phyloP scores from a whole-genome alignment of 768 basidiomycete species.

The Leccinum boreale region DNA sequence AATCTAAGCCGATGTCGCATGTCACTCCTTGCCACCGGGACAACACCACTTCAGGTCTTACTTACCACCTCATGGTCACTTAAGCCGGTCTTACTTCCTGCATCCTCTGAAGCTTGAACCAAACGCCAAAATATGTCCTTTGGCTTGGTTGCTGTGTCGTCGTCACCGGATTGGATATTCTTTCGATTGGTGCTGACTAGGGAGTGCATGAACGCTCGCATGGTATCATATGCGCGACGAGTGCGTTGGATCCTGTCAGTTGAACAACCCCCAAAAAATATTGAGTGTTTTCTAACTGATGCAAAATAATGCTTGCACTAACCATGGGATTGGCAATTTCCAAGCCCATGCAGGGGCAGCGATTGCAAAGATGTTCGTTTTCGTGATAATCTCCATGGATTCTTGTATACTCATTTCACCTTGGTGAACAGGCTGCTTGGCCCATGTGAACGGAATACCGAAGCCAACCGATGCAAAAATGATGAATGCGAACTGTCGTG shows the following conservation, averaged over 20 bases:
- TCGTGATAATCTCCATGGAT: slow-evolving; percentile 16
- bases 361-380: slow-evolving; percentile 13
- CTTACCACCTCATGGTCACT: slow-evolving; percentile 20
- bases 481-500: slow-evolving; percentile 17
- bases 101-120: slow-evolving; percentile 18
- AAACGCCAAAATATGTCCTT: slow-evolving; percentile 23
- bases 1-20: slow-evolving; percentile 33
- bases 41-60: neutral
- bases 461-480: slow-evolving; percentile 25
- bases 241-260: slow-evolving; percentile 18
- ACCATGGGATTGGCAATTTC: slow-evolving; percentile 22
- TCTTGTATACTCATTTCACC: slow-evolving; percentile 21
- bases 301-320: neutral
- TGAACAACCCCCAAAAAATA: neutral
- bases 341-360: slow-evolving; percentile 20
- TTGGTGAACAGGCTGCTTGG: slow-evolving; percentile 9
- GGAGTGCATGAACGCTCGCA: slow-evolving; percentile 20
- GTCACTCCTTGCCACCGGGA: neutral
- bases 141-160: neutral
- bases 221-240: slow-evolving; percentile 20
- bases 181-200: slow-evolving; percentile 9
- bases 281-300: too few species aligned
- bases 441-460: slow-evolving; percentile 23
- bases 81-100: slow-evolving; percentile 14
- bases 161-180: slow-evolving; percentile 5